Evolutionary conservation across 2,329 filamentous ascomycete species (phyloP).

Genomic region (Fusarium musae): DNA sequence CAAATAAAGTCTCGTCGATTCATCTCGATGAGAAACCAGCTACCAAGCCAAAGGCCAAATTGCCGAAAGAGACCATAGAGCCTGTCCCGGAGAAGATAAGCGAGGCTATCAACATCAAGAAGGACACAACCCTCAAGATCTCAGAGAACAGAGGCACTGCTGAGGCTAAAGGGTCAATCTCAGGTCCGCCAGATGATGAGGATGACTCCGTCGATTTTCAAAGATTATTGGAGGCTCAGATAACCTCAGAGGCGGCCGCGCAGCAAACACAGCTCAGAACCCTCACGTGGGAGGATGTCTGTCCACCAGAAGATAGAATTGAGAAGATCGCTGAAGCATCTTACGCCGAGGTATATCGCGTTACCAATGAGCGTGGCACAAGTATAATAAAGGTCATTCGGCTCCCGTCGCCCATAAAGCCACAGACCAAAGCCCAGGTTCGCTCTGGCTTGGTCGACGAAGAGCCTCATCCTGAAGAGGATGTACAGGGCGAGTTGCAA

Average conservation of each 20-base stretch:
- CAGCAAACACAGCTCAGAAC: conserved; percentile 52
- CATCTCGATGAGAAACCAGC: conserved; percentile 39
- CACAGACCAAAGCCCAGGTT: conserved; percentile 67
- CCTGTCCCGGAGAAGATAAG: conserved; percentile 18
- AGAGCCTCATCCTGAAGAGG: conserved; percentile 64
- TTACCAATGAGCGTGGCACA: conserved; percentile 67
- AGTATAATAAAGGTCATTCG: conserved; percentile 75
- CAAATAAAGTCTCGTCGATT: conserved; percentile 50
- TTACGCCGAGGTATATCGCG: conserved; percentile 73
- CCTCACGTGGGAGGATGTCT: conserved; percentile 68
- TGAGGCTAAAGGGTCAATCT: conserved; percentile 1
- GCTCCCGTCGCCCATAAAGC: conserved; percentile 66
- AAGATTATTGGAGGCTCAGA: conserved; percentile 11
- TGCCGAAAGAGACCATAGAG: conserved; percentile 6
- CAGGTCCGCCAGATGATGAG: background rate
- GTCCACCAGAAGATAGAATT: conserved; percentile 63
- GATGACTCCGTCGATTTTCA: conserved; percentile 4
- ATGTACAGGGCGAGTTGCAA: conserved; percentile 67
- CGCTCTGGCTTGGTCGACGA: conserved; percentile 67
- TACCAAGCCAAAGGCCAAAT: conserved; percentile 28
- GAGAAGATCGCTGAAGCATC: conserved; percentile 75
- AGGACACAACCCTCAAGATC: background rate
- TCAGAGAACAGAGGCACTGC: background rate
- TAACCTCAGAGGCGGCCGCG: conserved; percentile 29
- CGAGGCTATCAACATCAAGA: conserved; percentile 7